These are phyloP conservation scores for Mortierella sp. DNA, from an alignment of 371 early-diverging fungal species.

Conservation along the genomic window DNA sequence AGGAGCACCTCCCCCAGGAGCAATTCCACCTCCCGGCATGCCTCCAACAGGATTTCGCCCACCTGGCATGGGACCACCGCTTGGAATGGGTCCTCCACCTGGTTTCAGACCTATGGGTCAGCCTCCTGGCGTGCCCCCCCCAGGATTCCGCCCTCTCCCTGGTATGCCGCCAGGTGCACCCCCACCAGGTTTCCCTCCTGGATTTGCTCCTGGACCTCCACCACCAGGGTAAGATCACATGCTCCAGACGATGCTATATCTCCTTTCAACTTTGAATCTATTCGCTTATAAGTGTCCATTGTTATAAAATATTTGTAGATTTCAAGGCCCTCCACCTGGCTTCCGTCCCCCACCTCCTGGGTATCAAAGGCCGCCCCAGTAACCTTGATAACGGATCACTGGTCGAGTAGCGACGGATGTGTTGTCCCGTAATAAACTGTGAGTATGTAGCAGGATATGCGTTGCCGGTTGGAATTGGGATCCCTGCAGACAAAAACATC, in stretches of 20 bases:
- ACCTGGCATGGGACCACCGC: conserved; percentile 61
- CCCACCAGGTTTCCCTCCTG: conserved; percentile 59
- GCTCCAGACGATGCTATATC: too few relatives aligned
- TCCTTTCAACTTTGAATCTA: too few relatives aligned
- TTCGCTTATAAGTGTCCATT: too few relatives aligned
- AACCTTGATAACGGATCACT: neutral
- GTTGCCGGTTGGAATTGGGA: conserved; percentile 14
- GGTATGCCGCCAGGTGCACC: conserved; percentile 48
- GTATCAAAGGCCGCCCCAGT: conserved; percentile 45
- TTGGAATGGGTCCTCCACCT: conserved; percentile 64
- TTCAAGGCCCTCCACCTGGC: conserved; percentile 63
- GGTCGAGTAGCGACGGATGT: neutral
- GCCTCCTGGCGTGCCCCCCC: conserved; percentile 48
- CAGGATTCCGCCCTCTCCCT: conserved; percentile 37
- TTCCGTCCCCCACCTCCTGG: conserved; percentile 64
- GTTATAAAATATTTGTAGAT: conserved; percentile 23
- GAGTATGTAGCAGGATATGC: neutral
- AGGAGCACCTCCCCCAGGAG: conserved; percentile 61
- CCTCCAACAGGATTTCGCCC: conserved; percentile 63
- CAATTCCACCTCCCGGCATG: conserved; percentile 55
- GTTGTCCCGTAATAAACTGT: conserved; percentile 11
- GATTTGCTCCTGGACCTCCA: conserved; percentile 51
- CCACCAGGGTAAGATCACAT: conserved; percentile 44
- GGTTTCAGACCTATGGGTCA: conserved; percentile 44
- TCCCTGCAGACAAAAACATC: neutral